A percentile compares a stretch with the other conserved stretches of the same genome.
These are phyloP conservation scores for Clitocybe nebularis DNA, from an alignment of 1,284 basidiomycete genomes.

Conservation along the genomic window DNA sequence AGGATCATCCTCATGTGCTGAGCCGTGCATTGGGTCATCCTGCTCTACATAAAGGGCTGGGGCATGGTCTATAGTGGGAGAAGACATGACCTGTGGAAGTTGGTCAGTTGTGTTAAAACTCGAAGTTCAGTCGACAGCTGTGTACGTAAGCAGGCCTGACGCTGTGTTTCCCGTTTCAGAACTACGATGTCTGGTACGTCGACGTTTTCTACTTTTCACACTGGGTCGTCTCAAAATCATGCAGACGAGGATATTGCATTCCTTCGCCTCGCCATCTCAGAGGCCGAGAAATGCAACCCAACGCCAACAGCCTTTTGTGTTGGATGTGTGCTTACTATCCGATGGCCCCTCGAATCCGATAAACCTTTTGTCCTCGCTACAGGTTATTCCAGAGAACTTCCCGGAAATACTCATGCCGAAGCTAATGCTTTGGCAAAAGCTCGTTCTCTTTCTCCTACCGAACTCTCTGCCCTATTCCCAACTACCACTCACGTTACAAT, in stretches of 20 bases:
- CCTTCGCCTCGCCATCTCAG: slow-evolving; percentile 64
- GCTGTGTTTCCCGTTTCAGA: background rate
- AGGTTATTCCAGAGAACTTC: slow-evolving; percentile 90
- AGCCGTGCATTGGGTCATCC: slow-evolving; percentile 57
- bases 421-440: slow-evolving; percentile 90
- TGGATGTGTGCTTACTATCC: slow-evolving; percentile 77
- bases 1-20: slow-evolving; percentile 34
- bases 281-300: slow-evolving; percentile 73
- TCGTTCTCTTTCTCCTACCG: slow-evolving; percentile 34
- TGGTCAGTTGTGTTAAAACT: slow-evolving; percentile 2
- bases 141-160: slow-evolving; percentile 16
- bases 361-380: slow-evolving; percentile 61
- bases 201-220: slow-evolving; percentile 11
- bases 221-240: slow-evolving; percentile 6
- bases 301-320: slow-evolving; percentile 90
- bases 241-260: slow-evolving; percentile 40
- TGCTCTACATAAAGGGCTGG: slow-evolving; percentile 23
- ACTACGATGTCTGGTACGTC: background rate
- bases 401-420: slow-evolving; percentile 97
- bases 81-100: slow-evolving; percentile 14
- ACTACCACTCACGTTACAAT: slow-evolving; percentile 20
- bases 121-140: slow-evolving; percentile 13
- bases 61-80: slow-evolving; percentile 12
- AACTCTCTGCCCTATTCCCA: slow-evolving; percentile 43
- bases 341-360: slow-evolving; percentile 34